Base-by-base conservation (phyloP, 306 rosid genomes). In the Prunus mongolica region DNA sequence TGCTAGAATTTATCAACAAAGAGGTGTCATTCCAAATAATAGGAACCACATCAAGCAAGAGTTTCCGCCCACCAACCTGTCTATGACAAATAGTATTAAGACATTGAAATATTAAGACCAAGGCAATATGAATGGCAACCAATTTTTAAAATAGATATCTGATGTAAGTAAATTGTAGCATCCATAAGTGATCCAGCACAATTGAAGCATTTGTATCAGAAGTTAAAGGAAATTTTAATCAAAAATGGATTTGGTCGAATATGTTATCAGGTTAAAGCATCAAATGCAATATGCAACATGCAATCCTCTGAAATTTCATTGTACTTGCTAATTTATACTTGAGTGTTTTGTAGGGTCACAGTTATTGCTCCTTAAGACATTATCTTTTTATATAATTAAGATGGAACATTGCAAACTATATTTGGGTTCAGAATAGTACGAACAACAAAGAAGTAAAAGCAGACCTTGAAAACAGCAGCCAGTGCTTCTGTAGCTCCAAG, bases 401-500 rank as follows among this genome's bases (percentile, higher is more conserved):
- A 32, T 3, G 44, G n/a, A 69, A 25, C 34, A n/a, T 46, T 54
- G 54, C 62, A 27, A 76, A 75, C 3, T 38, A 52, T 65, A 27
- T 57, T 76, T 22, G 49, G 45, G 47, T 25, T 55, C n/a, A 13
- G 38, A 44, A 75, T 45, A 13, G 34, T 71, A 63, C 24, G 62
- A 64, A 82, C 78, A 3, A 28, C 69, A 77, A 81, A 71, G 65
- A 69, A 72, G 8, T 20, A 54, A 81, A 85, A 73, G 13, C 76
- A 83, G 76, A 95, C 98, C 98, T 92, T 95, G 83, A 95, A 95
- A 88, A 92, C 82, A 73, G 91, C 85, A 85, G 97, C 93, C 77
- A 95, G 73, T 60, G 97, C 87, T 83, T 90, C 96, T 49, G 79
- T 56, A 25, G 86, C 89, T 49, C 98, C 98, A 67, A 95, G 98